phyloP scores from a whole-genome alignment of 108 stramenopile genomes.

The Cyclotella kingstonii region DNA sequence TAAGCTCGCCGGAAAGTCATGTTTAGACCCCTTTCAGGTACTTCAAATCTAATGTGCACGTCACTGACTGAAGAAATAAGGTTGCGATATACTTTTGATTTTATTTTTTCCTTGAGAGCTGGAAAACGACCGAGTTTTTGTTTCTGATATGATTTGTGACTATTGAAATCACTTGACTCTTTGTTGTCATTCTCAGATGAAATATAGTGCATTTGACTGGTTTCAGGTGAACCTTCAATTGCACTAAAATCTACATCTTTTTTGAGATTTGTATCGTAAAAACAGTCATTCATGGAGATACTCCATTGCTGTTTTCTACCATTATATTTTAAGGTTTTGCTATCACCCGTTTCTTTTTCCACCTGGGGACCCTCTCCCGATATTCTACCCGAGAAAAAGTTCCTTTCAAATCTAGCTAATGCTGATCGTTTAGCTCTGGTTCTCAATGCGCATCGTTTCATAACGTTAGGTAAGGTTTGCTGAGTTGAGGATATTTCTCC shows the following conservation, averaged over 20 bases:
- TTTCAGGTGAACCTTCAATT: neutral
- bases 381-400: constrained; percentile 67
- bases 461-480: neutral
- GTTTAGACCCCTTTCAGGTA: constrained; percentile 61
- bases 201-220: neutral
- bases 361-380: constrained; percentile 62
- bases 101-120: constrained; percentile 57
- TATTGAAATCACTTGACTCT: neutral
- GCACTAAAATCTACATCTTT: constrained; percentile 1
- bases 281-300: constrained; percentile 6
- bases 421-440: constrained; percentile 74
- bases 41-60: constrained; percentile 77
- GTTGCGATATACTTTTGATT: constrained; percentile 69
- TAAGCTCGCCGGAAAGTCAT: constrained; percentile 1
- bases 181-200: neutral
- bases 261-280: constrained; percentile 5
- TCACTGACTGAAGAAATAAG: constrained; percentile 63
- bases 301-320: constrained; percentile 23
- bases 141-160: constrained; percentile 18
- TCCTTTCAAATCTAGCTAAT: constrained; percentile 73
- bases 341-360: constrained; percentile 11
- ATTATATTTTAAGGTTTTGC: constrained; percentile 11
- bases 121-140: constrained; percentile 10
- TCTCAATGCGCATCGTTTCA: constrained; percentile 47
- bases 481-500: constrained; percentile 5